A percentile compares a stretch with the other conserved stretches of the same genome.
phyloP scores from a whole-genome alignment of 2,329 filamentous ascomycete species.

The Xylariales sp. region DNA sequence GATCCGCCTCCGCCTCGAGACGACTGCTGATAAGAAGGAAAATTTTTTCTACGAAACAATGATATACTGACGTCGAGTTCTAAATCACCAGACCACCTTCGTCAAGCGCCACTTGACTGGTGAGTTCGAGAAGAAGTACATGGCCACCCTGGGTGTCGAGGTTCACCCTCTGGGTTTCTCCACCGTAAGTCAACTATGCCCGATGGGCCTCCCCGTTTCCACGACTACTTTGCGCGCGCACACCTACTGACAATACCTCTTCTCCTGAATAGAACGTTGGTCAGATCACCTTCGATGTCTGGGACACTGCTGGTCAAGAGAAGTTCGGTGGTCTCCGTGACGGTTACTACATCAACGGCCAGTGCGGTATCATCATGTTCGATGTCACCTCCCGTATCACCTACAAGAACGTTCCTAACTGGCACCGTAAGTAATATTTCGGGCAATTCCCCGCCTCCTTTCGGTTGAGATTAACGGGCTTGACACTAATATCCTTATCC shows the following conservation, averaged over 20 bases:
- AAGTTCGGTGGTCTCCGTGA: conserved; percentile 99
- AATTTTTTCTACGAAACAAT: too few species aligned
- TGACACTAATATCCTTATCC: conserved; percentile 11
- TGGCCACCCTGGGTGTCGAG: conserved; percentile 98
- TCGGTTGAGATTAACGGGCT: conserved; percentile 3
- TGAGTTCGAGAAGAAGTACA: conserved; percentile 99
- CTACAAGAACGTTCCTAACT: conserved; percentile 99
- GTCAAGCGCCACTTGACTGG: conserved; percentile 99
- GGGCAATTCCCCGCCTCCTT: too few species aligned
- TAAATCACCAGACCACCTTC: conserved; percentile 83
- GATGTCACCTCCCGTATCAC: conserved; percentile 99
- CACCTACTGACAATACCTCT: conserved; percentile 18
- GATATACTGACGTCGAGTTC: conserved; percentile 13
- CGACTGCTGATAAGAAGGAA: too few species aligned
- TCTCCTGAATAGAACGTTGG: conserved; percentile 70
- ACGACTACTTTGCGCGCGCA: conserved; percentile 11
- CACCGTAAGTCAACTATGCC: conserved; percentile 66
- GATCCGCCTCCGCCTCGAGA: too few species aligned
- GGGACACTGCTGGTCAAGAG: conserved; percentile 98
- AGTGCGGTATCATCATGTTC: conserved; percentile 99
- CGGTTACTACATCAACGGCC: conserved; percentile 99
- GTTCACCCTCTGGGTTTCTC: conserved; percentile 97
- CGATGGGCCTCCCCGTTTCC: conserved; percentile 4
- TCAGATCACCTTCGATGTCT: conserved; percentile 97
- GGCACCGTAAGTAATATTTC: conserved; percentile 79